Conservation (phyloP, 2,329 filamentous ascomycete species). For the Blastomyces emzantsi region DNA sequence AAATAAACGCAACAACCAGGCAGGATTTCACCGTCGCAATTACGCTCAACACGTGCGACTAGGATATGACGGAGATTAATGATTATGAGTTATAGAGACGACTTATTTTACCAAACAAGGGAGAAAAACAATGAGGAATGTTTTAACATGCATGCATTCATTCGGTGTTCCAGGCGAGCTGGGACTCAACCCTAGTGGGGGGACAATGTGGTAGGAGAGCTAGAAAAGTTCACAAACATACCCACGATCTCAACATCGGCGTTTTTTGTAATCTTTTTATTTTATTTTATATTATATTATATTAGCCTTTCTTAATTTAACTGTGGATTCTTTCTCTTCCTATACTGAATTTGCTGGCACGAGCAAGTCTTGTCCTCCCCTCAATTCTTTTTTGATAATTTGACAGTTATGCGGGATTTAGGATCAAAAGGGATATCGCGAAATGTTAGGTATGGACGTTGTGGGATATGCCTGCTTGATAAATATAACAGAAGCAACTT, state of each 20-base stretch:
- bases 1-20: conserved; percentile 36
- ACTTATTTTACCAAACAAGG: not conserved
- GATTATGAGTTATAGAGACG: conserved; percentile 10
- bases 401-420: not conserved
- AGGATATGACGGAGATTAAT: conserved; percentile 4
- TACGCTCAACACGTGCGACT: conserved; percentile 11
- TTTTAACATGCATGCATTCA: conserved; percentile 20
- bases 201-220: conserved; percentile 6
- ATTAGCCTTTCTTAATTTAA: conserved; percentile 5
- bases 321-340: conserved; percentile 1
- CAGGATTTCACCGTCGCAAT: conserved; percentile 4
- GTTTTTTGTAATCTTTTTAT: conserved; percentile 19
- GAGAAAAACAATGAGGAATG: conserved; percentile 5
- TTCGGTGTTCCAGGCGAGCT: conserved; percentile 10
- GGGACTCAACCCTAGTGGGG: conserved; percentile 12
- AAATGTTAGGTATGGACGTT: too few species aligned
- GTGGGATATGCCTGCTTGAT: not conserved
- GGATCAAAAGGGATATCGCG: not conserved
- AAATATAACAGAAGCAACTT: not conserved
- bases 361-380: not conserved
- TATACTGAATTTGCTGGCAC: not conserved
- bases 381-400: not conserved
- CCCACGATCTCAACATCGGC: conserved; percentile 46
- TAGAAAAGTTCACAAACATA: conserved; percentile 26
- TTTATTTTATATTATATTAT: not conserved